Base-by-base conservation (phyloP, 805 yeast genomes). In the Metschnikowia picachoensis region DNA sequence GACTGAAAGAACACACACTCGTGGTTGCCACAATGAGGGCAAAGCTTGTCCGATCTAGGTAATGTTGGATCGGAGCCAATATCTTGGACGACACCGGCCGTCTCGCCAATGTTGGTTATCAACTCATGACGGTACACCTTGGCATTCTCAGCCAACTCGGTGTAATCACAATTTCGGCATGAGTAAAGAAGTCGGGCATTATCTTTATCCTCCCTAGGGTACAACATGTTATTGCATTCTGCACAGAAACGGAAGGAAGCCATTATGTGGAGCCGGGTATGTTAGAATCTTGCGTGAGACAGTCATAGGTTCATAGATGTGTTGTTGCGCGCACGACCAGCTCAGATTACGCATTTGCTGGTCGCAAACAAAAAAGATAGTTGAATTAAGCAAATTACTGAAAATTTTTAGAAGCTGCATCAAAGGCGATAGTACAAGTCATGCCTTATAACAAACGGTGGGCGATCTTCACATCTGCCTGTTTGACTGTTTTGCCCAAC, bases 1-100 rank as follows among this genome's bases (percentile, higher is more conserved):
- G 94, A 83, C 68, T 94, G 99, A 77, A 94, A 94, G 64, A 94
- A 94, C 34, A 94, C 99, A 67, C 96, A 88, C 57, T 91, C 96
- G 53, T 82, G 81, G 49, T 86, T 85, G 56, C 79, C 83, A 68
- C 99, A 94, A 44, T 78, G 76, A 3, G 97, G 96, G 66, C 99
- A 94, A 58, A 87, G 91, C 61, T 87, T 87, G 65, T 92, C 94
- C 1, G 96, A 86, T 54, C 97, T 77, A 45, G 99, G 99, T 61
- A 94, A 82, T 2, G 99, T 94, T n/a, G 98, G 98, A 67, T 94
- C 99, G 20, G 84, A 76, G 1, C 97, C 97, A 55, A 94, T 87
- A 65, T 92, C 98, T 63, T 87, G 91, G 34, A 94, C 96, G 44
- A 87, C 96, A 58, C 98, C 98, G 1, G 98, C 98, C 2, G 97